Evolutionary conservation across 768 basidiomycete species (phyloP), one percentile per base, ranked within the genome.

Genomic region (Lanmaoa rubissima): DNA sequence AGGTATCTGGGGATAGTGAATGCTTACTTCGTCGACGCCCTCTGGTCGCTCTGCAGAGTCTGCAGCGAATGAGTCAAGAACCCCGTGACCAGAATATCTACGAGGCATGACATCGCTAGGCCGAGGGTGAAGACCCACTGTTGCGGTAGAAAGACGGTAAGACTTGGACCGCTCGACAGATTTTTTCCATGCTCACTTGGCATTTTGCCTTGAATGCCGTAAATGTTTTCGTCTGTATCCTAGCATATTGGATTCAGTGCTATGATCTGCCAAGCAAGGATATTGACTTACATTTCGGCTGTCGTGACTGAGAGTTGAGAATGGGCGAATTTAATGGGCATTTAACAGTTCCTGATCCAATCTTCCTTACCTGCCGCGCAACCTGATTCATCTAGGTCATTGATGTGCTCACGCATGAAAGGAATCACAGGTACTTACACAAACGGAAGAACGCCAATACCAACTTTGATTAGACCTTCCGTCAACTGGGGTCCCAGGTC

Each of bases 91-190:
- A 83, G 65, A 32, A 83, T 62, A 58, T 84, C 82, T 14, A 83
- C 68, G 5, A 74, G 64, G 5, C 77, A 78, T 4, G 82, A 83
- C 13, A 83, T 68, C 0, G 78, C 70, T 3, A 84, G 71, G 9
- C 82, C 82, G 1, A 75, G 69, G 2, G 82, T 83, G 54, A 83
- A 82, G 14, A 79, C 65, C 75, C 78, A 79, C 80, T 83, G 53
- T 39, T 53, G 16, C 38, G 31, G 16, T 45, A 47, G 19, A 28
- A 39, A 35, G 19, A 51, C 24, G 48, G 26, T 59, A 41, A 57
- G 49, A 57, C 26, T 4, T 5, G 7, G 40, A 49, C 32, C 9
- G 36, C 51, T 14, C n/a, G 3, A 35, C 35, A 14, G 9, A 36
- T 16, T 8, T 2, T 12, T 14, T 19, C 8, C 2, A 32, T 46